phyloP scores from a whole-genome alignment of 345 rosid genomes.

The Noccaea bulbosa region DNA sequence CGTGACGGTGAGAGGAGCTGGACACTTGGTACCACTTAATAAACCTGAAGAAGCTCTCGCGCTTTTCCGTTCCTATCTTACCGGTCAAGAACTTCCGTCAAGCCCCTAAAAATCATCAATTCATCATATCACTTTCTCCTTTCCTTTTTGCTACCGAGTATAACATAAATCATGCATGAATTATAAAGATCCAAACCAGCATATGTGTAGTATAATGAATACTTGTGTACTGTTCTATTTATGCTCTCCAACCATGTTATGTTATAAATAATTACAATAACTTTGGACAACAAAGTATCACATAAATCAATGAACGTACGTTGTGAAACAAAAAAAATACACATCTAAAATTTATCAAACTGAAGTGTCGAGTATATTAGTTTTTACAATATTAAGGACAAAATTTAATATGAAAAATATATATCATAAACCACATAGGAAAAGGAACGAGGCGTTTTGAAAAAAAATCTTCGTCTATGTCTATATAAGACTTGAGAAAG shows the following conservation, averaged over 20 bases:
- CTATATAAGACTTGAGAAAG: too few species aligned
- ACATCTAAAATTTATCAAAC: background rate
- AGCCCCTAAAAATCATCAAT: constrained; percentile 17
- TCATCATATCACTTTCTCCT: background rate
- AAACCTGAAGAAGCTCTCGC: constrained; percentile 62
- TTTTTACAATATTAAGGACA: too few species aligned
- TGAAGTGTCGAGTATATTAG: too few species aligned
- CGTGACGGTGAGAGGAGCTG: constrained; percentile 68
- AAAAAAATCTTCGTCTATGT: too few species aligned
- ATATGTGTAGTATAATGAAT: background rate
- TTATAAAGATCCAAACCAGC: constrained; percentile 14
- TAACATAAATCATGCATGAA: constrained; percentile 3
- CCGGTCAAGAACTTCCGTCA: constrained; percentile 44
- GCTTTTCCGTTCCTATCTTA: constrained; percentile 52
- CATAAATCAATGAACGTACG: constrained; percentile 1
- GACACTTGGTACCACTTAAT: constrained; percentile 64
- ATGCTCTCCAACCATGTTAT: constrained; percentile 18
- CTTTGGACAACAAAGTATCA: constrained; percentile 14
- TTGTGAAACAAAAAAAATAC: background rate
- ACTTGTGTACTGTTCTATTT: constrained; percentile 8
- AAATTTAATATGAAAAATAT: too few species aligned
- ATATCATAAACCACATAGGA: too few species aligned
- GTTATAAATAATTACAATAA: background rate
- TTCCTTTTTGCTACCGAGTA: background rate
- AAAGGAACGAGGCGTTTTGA: too few species aligned